A percentile compares a stretch with the other conserved stretches of the same genome.
These are phyloP conservation scores for Phytophthora ramorum DNA, from an alignment of 352 stramenopile species.

Conservation along the genomic window DNA sequence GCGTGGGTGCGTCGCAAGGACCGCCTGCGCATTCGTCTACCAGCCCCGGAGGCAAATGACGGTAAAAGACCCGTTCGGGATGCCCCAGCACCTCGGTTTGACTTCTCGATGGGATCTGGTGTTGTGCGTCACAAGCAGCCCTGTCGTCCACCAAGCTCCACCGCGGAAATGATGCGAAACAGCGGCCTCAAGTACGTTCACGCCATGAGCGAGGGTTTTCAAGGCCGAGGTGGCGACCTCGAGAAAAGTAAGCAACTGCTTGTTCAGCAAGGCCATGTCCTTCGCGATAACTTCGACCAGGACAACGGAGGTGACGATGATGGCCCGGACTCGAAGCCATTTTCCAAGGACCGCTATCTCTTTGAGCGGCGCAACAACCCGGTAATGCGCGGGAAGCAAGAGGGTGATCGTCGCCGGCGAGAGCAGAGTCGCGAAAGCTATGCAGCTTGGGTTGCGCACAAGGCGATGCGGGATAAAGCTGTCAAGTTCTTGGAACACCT, in stretches of 20 bases:
- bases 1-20: conserved; percentile 85
- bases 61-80: conserved; percentile 8
- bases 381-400: conserved; percentile 57
- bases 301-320: conserved; percentile 50
- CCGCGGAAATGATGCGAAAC: conserved; percentile 75
- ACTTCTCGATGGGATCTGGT: conserved; percentile 70
- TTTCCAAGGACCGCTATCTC: conserved; percentile 74
- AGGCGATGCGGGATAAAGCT: conserved; percentile 81
- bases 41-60: conserved; percentile 25
- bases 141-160: conserved; percentile 68
- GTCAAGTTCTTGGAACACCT: conserved; percentile 78
- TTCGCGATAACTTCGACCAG: conserved; percentile 78
- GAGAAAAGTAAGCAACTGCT: conserved; percentile 82
- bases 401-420: conserved; percentile 46
- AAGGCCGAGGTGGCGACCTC: conserved; percentile 81
- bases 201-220: conserved; percentile 87
- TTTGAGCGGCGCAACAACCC: conserved; percentile 79
- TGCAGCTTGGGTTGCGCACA: conserved; percentile 77
- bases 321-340: conserved; percentile 42
- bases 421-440: conserved; percentile 81
- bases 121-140: conserved; percentile 62
- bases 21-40: conserved; percentile 75
- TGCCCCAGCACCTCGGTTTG: conserved; percentile 56
- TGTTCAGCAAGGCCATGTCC: conserved; percentile 77
- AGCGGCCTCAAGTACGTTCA: conserved; percentile 87